phyloP scores from a whole-genome alignment of 495 filamentous ascomycete species.

The Bryoglossum gracile region DNA sequence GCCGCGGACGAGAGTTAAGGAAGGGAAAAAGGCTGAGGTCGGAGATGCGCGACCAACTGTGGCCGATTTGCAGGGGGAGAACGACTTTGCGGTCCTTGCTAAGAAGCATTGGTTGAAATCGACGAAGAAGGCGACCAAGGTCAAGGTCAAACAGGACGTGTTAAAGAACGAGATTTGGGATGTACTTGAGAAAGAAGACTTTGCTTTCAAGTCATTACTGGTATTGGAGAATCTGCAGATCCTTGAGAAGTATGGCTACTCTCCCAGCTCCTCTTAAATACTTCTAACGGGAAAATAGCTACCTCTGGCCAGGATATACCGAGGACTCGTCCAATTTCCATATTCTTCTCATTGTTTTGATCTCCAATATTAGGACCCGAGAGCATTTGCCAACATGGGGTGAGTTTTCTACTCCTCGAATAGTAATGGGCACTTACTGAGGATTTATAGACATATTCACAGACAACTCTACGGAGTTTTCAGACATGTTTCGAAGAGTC shows the following conservation, averaged over 20 bases:
- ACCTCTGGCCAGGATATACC: slow-evolving; percentile 88
- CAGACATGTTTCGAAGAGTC: slow-evolving; percentile 80
- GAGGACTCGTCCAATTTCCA: slow-evolving; percentile 89
- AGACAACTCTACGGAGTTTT: slow-evolving; percentile 75
- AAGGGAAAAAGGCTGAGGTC: slow-evolving; percentile 3
- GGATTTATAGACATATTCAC: slow-evolving; percentile 57
- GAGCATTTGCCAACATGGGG: slow-evolving; percentile 86
- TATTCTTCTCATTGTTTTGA: slow-evolving; percentile 73
- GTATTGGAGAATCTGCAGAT: slow-evolving; percentile 86
- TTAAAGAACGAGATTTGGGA: slow-evolving; percentile 91
- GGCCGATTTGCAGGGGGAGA: slow-evolving; percentile 69
- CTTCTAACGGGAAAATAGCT: slow-evolving; percentile 44
- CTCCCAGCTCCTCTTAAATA: not conserved
- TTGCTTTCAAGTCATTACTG: slow-evolving; percentile 68
- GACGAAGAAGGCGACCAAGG: slow-evolving; percentile 44
- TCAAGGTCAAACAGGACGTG: slow-evolving; percentile 79
- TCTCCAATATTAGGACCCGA: slow-evolving; percentile 80
- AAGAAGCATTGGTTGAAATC: slow-evolving; percentile 75
- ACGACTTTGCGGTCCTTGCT: slow-evolving; percentile 74
- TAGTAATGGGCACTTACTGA: not conserved
- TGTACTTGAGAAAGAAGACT: slow-evolving; percentile 70
- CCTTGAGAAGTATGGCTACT: slow-evolving; percentile 62
- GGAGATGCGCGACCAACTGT: slow-evolving; percentile 49
- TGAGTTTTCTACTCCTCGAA: slow-evolving; percentile 27
- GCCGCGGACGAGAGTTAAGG: slow-evolving; percentile 22